Conservation (phyloP, 169 alveolate species). For the Plasmodium adleri region DNA sequence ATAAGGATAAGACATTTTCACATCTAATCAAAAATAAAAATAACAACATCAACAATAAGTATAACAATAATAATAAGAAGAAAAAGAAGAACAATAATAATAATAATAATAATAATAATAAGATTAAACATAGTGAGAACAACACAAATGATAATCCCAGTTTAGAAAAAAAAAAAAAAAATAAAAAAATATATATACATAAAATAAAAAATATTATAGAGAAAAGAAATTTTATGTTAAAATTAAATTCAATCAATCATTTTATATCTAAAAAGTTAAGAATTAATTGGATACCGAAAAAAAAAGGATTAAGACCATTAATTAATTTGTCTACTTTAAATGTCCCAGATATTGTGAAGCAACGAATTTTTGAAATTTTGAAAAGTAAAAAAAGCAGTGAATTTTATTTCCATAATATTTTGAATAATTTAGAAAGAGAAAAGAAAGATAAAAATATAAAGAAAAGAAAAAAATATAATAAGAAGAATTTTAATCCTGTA, state of each 20-base stretch:
- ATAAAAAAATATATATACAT: constrained; percentile 26
- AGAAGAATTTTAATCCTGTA: constrained; percentile 60
- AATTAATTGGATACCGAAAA: constrained; percentile 75
- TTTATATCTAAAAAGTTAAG: constrained; percentile 67
- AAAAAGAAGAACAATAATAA: neutral
- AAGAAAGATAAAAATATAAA: constrained; percentile 21
- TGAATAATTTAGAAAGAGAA: constrained; percentile 64
- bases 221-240: constrained; percentile 45
- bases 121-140: too few species aligned
- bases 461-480: constrained; percentile 38
- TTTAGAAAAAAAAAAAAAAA: neutral
- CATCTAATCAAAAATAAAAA: neutral
- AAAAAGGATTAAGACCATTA: constrained; percentile 68
- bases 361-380: constrained; percentile 32
- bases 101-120: neutral
- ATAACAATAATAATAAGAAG: neutral
- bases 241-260: constrained; percentile 31
- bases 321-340: constrained; percentile 66
- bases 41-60: too few species aligned
- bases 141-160: neutral
- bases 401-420: constrained; percentile 57
- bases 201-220: constrained; percentile 58
- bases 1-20: too few species aligned
- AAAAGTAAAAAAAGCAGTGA: constrained; percentile 71
- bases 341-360: constrained; percentile 56